Evolutionary conservation across 2,329 filamentous ascomycete species (phyloP).

Genomic region (Alternaria solani): DNA sequence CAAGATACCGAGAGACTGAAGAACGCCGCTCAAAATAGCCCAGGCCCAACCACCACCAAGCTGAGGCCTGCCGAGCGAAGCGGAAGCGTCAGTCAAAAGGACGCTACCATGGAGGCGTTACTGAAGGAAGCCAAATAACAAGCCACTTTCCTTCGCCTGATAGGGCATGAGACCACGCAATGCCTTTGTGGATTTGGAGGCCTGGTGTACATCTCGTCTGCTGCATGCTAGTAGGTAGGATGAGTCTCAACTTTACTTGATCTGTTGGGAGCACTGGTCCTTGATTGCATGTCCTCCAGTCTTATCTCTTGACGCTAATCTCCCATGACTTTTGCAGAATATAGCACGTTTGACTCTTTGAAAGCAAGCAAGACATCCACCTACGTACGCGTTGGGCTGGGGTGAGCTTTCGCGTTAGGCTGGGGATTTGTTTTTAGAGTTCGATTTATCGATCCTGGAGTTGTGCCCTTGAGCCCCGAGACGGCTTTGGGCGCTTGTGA

Average conservation of each 20-base stretch:
- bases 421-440: background rate
- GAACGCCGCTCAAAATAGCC: conserved; percentile 54
- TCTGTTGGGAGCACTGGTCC: background rate
- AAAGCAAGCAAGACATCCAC: background rate
- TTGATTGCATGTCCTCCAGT: background rate
- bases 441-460: background rate
- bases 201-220: background rate
- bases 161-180: background rate
- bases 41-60: conserved; percentile 33
- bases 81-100: conserved; percentile 54
- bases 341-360: background rate
- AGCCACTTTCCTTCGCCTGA: background rate
- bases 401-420: background rate
- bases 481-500: background rate
- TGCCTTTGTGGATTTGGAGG: background rate
- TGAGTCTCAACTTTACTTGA: background rate
- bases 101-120: conserved; percentile 58
- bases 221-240: conserved; percentile 2
- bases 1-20: conserved; percentile 63
- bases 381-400: background rate
- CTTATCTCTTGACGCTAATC: background rate
- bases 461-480: background rate
- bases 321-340: background rate
- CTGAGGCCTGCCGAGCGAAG: conserved; percentile 52
- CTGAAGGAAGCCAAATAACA: conserved; percentile 49